Conservation (phyloP, 192 early-diverging fungal species). For the Entomortierella parvispora region DNA sequence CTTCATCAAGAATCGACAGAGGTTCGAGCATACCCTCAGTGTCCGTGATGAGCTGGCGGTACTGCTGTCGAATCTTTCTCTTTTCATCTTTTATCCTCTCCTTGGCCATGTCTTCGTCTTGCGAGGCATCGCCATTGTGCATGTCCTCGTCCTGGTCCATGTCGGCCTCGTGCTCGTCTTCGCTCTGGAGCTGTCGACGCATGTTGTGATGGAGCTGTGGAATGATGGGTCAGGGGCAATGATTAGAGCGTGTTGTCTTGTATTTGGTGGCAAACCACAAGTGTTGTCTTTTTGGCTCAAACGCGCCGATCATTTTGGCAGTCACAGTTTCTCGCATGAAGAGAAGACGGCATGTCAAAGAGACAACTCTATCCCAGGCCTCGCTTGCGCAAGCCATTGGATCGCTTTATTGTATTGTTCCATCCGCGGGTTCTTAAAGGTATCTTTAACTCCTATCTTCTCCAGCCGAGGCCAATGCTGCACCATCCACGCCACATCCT, state of each 20-base stretch:
- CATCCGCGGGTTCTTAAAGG: not conserved
- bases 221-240: too few species aligned
- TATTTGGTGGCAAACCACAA: too few species aligned
- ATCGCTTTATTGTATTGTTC: too few species aligned
- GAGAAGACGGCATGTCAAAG: too few species aligned
- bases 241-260: too few species aligned
- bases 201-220: too few species aligned
- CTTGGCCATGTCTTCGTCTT: constrained; percentile 1
- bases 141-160: constrained; percentile 6
- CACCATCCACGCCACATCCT: constrained; percentile 35
- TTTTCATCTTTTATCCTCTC: constrained; percentile 45
- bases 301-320: too few species aligned
- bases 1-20: not conserved
- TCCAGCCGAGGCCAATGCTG: constrained; percentile 22
- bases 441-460: constrained; percentile 12
- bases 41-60: constrained; percentile 42
- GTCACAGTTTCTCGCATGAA: too few species aligned
- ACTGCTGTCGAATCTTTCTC: constrained; percentile 44
- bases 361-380: too few species aligned
- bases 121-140: not conserved
- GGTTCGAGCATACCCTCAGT: constrained; percentile 41
- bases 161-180: constrained; percentile 8
- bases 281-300: too few species aligned
- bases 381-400: too few species aligned
- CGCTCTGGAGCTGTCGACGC: too few species aligned